Evolutionary conservation across 2,329 filamentous ascomycete species (phyloP).

Genomic region (Penicillium sp.): DNA sequence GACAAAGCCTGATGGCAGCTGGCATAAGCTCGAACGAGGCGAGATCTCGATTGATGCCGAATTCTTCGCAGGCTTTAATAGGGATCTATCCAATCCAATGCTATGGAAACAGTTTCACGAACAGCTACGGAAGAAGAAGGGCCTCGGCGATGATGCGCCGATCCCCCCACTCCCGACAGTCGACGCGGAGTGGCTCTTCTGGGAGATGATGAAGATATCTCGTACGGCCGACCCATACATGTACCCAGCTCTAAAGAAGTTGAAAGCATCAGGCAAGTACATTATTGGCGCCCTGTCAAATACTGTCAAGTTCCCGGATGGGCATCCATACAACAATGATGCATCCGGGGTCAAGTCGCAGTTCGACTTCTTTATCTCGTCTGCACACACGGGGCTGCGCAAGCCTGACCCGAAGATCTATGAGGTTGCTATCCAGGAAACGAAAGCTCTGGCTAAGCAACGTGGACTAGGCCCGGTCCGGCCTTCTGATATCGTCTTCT

Average conservation of each 20-base stretch:
- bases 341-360: conserved; percentile 57
- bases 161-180: conserved; percentile 65
- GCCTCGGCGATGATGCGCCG: conserved; percentile 18
- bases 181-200: conserved; percentile 75
- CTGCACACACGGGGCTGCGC: conserved; percentile 77
- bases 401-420: conserved; percentile 87
- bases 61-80: conserved; percentile 73
- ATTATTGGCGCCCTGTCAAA: conserved; percentile 83
- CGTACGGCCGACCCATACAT: conserved; percentile 76
- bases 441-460: conserved; percentile 59
- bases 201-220: conserved; percentile 80
- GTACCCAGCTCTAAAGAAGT: conserved; percentile 70
- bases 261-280: conserved; percentile 62
- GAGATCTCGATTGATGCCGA: conserved; percentile 67
- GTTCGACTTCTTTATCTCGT: conserved; percentile 86
- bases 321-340: conserved; percentile 62
- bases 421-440: conserved; percentile 61
- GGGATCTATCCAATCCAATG: conserved; percentile 62
- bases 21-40: conserved; percentile 84
- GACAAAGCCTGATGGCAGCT: conserved; percentile 71
- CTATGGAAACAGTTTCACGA: conserved; percentile 63
- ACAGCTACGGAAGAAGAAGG: conserved; percentile 29
- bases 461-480: conserved; percentile 55
- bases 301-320: conserved; percentile 77
- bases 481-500: conserved; percentile 70